Evolutionary conservation across 495 filamentous ascomycete genomes (phyloP), one percentile per base, ranked within the genome.

Genomic region (Penicillium waksmanii): DNA sequence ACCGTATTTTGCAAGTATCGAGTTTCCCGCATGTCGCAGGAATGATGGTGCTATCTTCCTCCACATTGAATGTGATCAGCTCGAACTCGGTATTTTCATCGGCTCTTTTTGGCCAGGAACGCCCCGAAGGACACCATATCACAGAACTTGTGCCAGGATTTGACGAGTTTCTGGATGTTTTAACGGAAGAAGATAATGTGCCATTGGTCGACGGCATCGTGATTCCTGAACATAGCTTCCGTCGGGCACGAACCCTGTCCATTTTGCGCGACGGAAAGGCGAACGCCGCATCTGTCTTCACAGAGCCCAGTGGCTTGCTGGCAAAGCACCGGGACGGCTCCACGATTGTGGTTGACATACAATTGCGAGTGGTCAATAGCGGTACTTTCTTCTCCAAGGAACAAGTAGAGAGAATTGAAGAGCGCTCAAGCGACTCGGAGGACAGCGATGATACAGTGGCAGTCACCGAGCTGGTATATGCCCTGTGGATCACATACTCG

Each of bases 1-100:
- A 81, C 47, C 77, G 80, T 8, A 86, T 88, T 51, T 77, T 98
- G 53, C 85, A 89, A 23, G 85, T 98, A 25, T 96, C 92, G 11
- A 96, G 92, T 67, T 97, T 96, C 53, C 95, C 95, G 7, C 93
- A 98, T 67, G 97, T 98, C 67, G 96, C 95, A 46, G 95, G 95
- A 35, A 97, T 98, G 66, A 86, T 98, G 71, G 95, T 98, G 3
- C 77, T 98, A 2, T 88, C 87, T 17, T 86, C 96, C 1, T 72
- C 87, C 10, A 87, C 82, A 2, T 77, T 97, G 51, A 81, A 82
- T 21, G 92, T 98, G 65, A 89, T 88, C 51, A 97, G 93, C 73
- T 92, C 92, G 1, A 98, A 98, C 70, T 89, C 92, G 7, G 94
- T 96, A 18, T 97, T 98, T 71, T 95, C 91, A 1, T 86, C 91